Conservation (phyloP, 2,329 filamentous ascomycete genomes). For the Scedosporium boydii region DNA sequence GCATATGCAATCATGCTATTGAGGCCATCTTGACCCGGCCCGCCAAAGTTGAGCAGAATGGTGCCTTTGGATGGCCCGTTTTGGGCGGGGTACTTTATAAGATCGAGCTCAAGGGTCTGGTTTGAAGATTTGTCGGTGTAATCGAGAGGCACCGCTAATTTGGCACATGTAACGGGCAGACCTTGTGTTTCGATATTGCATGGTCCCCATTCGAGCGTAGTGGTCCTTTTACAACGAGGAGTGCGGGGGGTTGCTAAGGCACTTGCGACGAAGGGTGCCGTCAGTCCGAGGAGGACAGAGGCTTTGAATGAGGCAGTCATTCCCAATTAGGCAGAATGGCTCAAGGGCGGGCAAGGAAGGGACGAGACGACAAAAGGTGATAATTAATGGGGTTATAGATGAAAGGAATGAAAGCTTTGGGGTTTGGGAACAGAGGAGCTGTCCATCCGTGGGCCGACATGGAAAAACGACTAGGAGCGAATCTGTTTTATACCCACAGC, state of each 20-base stretch:
- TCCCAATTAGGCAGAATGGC: too few relatives aligned
- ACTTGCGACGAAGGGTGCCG: neutral
- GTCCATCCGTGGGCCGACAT: too few relatives aligned
- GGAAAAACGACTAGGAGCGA: too few relatives aligned
- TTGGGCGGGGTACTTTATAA: conserved; percentile 21
- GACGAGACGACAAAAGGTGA: too few relatives aligned
- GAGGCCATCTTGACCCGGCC: conserved; percentile 17
- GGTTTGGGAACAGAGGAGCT: too few relatives aligned
- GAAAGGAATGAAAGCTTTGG: too few relatives aligned
- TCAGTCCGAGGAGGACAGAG: neutral
- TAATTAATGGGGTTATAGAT: too few relatives aligned
- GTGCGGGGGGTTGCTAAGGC: neutral
- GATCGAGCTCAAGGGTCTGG: conserved; percentile 19
- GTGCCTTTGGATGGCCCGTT: conserved; percentile 22
- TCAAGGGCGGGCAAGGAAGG: too few relatives aligned
- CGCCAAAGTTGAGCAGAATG: conserved; percentile 29
- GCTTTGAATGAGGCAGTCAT: neutral
- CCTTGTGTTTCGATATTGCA: neutral
- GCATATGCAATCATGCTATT: conserved; percentile 2
- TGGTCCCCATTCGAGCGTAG: neutral
- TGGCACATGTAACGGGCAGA: conserved; percentile 21
- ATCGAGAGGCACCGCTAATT: conserved; percentile 28
- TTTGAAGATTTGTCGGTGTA: conserved; percentile 20
- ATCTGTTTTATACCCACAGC: too few relatives aligned
- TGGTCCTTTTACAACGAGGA: neutral